These are phyloP conservation scores for Lasiosphaeria hispida DNA, from an alignment of 495 filamentous ascomycete genomes.

Conservation along the genomic window DNA sequence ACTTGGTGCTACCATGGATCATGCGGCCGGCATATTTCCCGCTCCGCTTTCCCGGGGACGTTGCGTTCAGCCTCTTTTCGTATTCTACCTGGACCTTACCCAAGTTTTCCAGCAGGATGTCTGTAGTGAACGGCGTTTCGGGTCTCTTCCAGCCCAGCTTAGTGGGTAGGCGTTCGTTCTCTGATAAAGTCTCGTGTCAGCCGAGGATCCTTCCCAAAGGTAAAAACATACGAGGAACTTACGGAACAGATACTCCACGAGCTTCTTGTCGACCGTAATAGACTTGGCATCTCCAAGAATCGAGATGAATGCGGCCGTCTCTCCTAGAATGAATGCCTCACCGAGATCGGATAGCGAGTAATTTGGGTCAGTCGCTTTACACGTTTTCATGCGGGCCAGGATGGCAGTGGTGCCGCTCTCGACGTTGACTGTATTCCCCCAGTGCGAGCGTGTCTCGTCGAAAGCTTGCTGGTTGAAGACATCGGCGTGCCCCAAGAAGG, in stretches of 20 bases:
- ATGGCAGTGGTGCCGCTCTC: slow-evolving; percentile 43
- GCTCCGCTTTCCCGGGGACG: slow-evolving; percentile 7
- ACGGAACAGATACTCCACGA: slow-evolving; percentile 47
- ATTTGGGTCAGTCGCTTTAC: slow-evolving; percentile 41
- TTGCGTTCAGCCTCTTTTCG: slow-evolving; percentile 6
- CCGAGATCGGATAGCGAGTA: slow-evolving; percentile 35
- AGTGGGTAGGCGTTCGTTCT: slow-evolving; percentile 45
- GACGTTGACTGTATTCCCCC: slow-evolving; percentile 35
- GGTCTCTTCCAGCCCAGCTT: slow-evolving; percentile 37
- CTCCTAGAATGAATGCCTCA: slow-evolving; percentile 42
- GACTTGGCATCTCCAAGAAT: slow-evolving; percentile 41
- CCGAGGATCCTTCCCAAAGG: background rate
- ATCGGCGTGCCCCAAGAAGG: slow-evolving; percentile 45
- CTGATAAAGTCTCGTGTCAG: slow-evolving; percentile 20
- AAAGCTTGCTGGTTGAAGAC: slow-evolving; percentile 46
- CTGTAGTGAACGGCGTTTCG: slow-evolving; percentile 3
- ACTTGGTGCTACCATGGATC: slow-evolving; percentile 3
- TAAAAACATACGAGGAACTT: slow-evolving; percentile 11
- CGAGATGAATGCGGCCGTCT: slow-evolving; percentile 42
- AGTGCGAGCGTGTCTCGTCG: slow-evolving; percentile 37
- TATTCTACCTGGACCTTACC: slow-evolving; percentile 6
- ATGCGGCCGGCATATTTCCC: slow-evolving; percentile 6
- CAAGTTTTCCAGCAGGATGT: slow-evolving; percentile 7
- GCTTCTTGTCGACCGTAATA: slow-evolving; percentile 32
- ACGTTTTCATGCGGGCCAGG: slow-evolving; percentile 39